Evolutionary conservation across 805 yeast genomes (phyloP), one percentile per base, ranked within the genome.

Genomic region (Candida germanica): DNA sequence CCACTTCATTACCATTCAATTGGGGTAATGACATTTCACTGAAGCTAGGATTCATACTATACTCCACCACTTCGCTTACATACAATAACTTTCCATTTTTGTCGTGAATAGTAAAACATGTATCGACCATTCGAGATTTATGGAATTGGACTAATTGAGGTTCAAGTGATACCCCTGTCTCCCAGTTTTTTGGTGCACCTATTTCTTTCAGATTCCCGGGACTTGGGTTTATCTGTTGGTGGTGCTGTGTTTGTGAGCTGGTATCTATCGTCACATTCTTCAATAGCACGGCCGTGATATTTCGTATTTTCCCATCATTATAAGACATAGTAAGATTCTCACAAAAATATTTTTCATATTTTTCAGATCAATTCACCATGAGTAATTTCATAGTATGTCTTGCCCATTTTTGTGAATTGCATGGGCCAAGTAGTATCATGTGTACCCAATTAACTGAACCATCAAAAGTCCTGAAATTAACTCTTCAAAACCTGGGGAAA

Each of bases 351-450:
- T n/a, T n/a, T n/a, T n/a, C n/a, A n/a, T 11, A 29, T 7, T 9
- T 29, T 27, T 27, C 5, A 19, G 13, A 4, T 16, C 11, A 8
- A 14, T 18, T 17, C 13, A 15, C 13, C 14, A 59, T 62, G 66
- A 49, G 53, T 21, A 60, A 69, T 26, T 75, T 61, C 50, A 71
- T 73, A 8, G 57, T 78, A 7, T 66, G 83, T 14, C 53, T 83
- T 31, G 81, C 87, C 0, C 91, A 83, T 52, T 83, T 83, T 55
- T 83, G 91, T 55, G 91, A 83, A 56, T 71, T 77, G 15, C 89
- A 83, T 51, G 91, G 91, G 0, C 89, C 91, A 0, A 65, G 79
- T 9, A 72, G 79, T 26, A 64, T 83, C 1, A 57, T 80, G 51
- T 81, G 85, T 44, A 80, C 88, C 0, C 86, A 80, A 46, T 46